Evolutionary conservation across 179 eudicot species (phyloP).

Genomic region (Sideroxylon spinosum): DNA sequence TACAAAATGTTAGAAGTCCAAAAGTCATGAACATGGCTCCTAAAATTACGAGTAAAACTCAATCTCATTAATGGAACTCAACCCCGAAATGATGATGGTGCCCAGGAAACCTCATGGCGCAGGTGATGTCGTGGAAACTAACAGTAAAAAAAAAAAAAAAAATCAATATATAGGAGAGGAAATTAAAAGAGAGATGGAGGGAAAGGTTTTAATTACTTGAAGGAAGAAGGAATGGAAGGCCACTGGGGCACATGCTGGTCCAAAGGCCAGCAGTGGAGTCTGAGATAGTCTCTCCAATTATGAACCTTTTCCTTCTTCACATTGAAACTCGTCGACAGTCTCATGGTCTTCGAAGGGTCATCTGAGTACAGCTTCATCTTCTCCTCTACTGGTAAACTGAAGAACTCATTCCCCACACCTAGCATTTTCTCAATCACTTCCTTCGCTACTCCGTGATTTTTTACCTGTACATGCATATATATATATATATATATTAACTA

Average conservation of each 20-base stretch:
- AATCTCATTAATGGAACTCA: no score
- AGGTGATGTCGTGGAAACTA: no score
- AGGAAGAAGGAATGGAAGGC: constrained; percentile 73
- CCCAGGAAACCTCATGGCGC: no score
- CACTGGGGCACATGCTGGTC: constrained; percentile 55
- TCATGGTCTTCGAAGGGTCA: constrained; percentile 68
- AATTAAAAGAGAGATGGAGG: no score
- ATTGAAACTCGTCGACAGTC: constrained; percentile 82
- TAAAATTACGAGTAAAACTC: no score
- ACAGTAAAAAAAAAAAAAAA: no score
- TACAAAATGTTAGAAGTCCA: no score
- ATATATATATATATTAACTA: background rate
- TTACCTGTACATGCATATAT: constrained; percentile 36
- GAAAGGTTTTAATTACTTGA: constrained; percentile 51
- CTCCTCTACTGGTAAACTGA: constrained; percentile 65
- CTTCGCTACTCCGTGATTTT: constrained; percentile 62
- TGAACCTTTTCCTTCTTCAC: constrained; percentile 68
- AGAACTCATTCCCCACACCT: constrained; percentile 51
- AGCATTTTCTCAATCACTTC: constrained; percentile 46
- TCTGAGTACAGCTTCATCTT: constrained; percentile 84
- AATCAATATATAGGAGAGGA: no score
- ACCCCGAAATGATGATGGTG: no score
- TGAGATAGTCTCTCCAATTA: constrained; percentile 86
- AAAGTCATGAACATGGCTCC: no score
- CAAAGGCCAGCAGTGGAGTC: constrained; percentile 90